Conservation (phyloP, 2,329 filamentous ascomycete genomes). For the Diaporthe sp. region DNA sequence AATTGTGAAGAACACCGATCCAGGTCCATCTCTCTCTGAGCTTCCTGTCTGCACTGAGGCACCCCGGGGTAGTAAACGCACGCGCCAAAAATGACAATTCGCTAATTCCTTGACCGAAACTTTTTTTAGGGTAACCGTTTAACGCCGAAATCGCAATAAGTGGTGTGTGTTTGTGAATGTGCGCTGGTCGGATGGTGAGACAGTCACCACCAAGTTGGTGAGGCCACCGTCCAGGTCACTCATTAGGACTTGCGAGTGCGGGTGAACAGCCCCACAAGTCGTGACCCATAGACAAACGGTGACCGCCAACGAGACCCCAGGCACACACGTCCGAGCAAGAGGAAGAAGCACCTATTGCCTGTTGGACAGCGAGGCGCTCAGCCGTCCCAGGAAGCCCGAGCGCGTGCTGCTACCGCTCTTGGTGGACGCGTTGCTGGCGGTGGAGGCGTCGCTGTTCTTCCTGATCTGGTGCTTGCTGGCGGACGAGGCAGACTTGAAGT, state of each 20-base stretch:
- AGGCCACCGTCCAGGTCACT: background rate
- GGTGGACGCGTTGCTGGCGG: slow-evolving; percentile 47
- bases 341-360: background rate
- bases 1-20: background rate
- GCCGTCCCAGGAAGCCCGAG: slow-evolving; percentile 54
- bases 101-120: background rate
- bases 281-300: background rate
- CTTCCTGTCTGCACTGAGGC: slow-evolving; percentile 50
- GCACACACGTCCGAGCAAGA: too few relatives aligned
- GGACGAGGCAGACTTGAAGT: slow-evolving; percentile 53
- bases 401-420: slow-evolving; percentile 48
- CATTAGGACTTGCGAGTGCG: background rate
- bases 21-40: slow-evolving; percentile 34
- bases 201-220: too few relatives aligned
- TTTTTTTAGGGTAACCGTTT: background rate
- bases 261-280: background rate
- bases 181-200: background rate
- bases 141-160: background rate
- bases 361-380: slow-evolving; percentile 48
- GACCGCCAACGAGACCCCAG: background rate
- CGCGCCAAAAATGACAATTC: slow-evolving; percentile 4
- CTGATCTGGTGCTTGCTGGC: slow-evolving; percentile 39
- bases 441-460: slow-evolving; percentile 51
- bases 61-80: slow-evolving; percentile 43
- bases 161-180: too few relatives aligned